Percentiles rank a stretch among this genome's conserved stretches.
phyloP scores from a whole-genome alignment of 192 early-diverging fungal species.

The Umbelopsis isabellina region DNA sequence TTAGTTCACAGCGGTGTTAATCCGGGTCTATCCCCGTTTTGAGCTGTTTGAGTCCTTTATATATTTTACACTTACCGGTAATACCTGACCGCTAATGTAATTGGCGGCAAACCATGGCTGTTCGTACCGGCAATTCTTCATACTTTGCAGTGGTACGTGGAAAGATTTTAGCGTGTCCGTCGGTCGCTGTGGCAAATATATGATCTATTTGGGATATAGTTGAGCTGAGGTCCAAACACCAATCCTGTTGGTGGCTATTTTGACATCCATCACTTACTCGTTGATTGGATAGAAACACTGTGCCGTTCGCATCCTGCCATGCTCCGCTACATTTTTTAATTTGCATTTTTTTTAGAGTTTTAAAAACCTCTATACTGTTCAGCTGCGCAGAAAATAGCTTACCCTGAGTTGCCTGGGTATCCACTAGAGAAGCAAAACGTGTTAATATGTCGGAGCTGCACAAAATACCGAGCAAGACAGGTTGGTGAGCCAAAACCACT shows the following conservation, averaged over 20 bases:
- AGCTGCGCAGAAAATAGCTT: slow-evolving; percentile 17
- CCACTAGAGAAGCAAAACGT: slow-evolving; percentile 18
- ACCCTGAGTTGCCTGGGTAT: slow-evolving; percentile 39
- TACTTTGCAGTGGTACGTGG: slow-evolving; percentile 38
- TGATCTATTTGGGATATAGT: slow-evolving; percentile 20
- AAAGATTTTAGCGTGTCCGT: slow-evolving; percentile 29
- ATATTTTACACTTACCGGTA: slow-evolving; percentile 40
- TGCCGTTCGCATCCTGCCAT: slow-evolving; percentile 31
- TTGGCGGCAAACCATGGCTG: slow-evolving; percentile 65
- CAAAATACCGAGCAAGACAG: background rate
- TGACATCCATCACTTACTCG: slow-evolving; percentile 22
- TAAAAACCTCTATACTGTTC: background rate
- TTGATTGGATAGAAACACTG: slow-evolving; percentile 38
- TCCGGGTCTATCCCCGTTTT: background rate
- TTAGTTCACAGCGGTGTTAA: background rate
- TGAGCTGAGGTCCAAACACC: background rate
- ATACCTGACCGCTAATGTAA: slow-evolving; percentile 42
- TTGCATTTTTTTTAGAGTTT: too few species aligned
- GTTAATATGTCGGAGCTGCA: background rate
- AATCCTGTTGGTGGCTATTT: background rate
- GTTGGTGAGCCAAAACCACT: background rate
- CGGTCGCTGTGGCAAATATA: slow-evolving; percentile 31
- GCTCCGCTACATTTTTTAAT: slow-evolving; percentile 16
- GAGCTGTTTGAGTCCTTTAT: background rate
- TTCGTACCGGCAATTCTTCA: slow-evolving; percentile 45